Percentiles rank a stretch among this genome's conserved stretches.
These are phyloP conservation scores for Alternaria gaisen DNA, from an alignment of 2,329 filamentous ascomycete genomes.

Conservation along the genomic window DNA sequence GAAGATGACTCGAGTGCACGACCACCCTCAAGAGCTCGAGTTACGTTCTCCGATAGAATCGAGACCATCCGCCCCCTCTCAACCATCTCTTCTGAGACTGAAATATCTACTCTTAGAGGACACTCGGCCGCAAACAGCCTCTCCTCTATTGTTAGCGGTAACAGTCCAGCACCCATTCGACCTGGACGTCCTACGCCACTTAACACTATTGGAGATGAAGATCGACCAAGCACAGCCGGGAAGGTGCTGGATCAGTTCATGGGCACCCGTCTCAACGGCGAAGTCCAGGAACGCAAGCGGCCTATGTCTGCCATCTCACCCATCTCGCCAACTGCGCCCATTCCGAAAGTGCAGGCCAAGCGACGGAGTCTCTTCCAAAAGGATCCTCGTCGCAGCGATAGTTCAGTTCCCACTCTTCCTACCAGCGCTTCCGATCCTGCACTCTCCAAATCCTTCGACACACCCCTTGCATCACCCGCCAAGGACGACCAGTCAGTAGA, in stretches of 20 bases:
- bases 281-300: conserved; percentile 42
- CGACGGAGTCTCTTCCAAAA: conserved; percentile 56
- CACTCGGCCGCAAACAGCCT: conserved; percentile 83
- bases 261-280: conserved; percentile 35
- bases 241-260: conserved; percentile 67
- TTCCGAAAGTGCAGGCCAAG: conserved; percentile 36
- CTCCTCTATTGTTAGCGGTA: conserved; percentile 75
- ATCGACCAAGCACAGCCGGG: conserved; percentile 73
- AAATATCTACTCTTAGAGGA: conserved; percentile 71
- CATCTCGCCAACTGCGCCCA: conserved; percentile 16
- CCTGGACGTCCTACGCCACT: conserved; percentile 48
- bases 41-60: conserved; percentile 84
- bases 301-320: conserved; percentile 50
- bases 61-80: conserved; percentile 87
- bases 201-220: conserved; percentile 54
- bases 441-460: conserved; percentile 39
- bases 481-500: conserved; percentile 43
- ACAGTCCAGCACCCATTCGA: conserved; percentile 57
- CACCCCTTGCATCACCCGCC: conserved; percentile 39
- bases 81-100: conserved; percentile 82
- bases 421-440: conserved; percentile 48
- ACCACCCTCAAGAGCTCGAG: conserved; percentile 67
- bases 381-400: conserved; percentile 60
- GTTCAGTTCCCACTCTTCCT: conserved; percentile 40
- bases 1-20: conserved; percentile 38